A percentile compares a stretch with the other conserved stretches of the same genome.
Evolutionary conservation across 2,329 filamentous ascomycete species (phyloP).

Genomic region (Aureobasidium melanogenum): DNA sequence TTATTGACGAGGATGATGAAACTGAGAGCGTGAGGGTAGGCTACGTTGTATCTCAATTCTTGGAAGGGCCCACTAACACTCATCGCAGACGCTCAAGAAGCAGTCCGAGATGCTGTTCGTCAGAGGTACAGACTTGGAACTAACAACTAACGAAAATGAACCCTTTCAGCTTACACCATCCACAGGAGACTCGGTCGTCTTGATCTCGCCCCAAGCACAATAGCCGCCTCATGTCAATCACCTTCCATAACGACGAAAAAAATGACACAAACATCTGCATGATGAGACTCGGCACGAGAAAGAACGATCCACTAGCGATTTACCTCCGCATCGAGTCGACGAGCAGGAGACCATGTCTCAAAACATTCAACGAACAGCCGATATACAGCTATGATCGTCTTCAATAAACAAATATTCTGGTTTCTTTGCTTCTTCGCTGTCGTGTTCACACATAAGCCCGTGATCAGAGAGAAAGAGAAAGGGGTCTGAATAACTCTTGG

Average conservation of each 20-base stretch:
- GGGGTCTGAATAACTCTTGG: background rate
- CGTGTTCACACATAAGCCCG: background rate
- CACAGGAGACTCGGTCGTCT: slow-evolving; percentile 41
- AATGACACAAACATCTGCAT: background rate
- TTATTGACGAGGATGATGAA: slow-evolving; percentile 79
- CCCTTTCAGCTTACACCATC: background rate
- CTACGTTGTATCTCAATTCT: background rate
- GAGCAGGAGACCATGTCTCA: background rate
- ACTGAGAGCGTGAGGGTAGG: slow-evolving; percentile 56
- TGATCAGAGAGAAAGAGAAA: background rate
- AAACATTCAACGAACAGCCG: background rate
- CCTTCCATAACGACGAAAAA: background rate
- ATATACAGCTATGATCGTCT: slow-evolving; percentile 2
- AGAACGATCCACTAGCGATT: background rate
- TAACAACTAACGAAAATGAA: background rate
- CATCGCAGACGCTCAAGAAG: slow-evolving; percentile 75
- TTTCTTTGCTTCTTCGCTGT: background rate
- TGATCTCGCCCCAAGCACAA: slow-evolving; percentile 35
- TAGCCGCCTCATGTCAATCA: slow-evolving; percentile 1
- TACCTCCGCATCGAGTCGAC: background rate
- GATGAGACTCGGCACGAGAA: background rate
- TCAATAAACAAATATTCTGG: slow-evolving; percentile 7
- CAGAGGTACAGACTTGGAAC: slow-evolving; percentile 55
- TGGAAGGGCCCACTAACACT: slow-evolving; percentile 1
- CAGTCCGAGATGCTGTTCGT: slow-evolving; percentile 99